phyloP scores from a whole-genome alignment of 495 filamentous ascomycete species.

The Aspergillus sclerotiicarbonarius region DNA sequence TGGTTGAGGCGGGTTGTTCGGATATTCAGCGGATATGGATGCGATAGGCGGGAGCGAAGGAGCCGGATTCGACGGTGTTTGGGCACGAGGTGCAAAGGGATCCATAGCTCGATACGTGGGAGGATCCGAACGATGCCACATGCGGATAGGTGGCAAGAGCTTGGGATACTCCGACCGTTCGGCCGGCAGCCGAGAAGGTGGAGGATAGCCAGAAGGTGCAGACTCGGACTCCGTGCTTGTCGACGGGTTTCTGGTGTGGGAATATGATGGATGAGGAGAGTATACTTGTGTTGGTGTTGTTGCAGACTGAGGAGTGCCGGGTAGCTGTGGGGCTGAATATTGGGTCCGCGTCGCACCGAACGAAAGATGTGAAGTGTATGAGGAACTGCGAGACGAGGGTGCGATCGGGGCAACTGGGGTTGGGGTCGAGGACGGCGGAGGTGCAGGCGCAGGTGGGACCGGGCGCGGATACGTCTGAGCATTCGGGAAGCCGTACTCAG shows the following conservation, averaged over 20 bases:
- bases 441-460: slow-evolving; percentile 35
- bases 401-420: slow-evolving; percentile 17
- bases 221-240: slow-evolving; percentile 36
- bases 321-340: slow-evolving; percentile 46
- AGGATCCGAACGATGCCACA: slow-evolving; percentile 32
- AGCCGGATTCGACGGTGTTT: slow-evolving; percentile 23
- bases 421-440: slow-evolving; percentile 23
- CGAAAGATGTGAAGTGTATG: slow-evolving; percentile 42
- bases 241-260: slow-evolving; percentile 40
- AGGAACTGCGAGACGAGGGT: slow-evolving; percentile 21
- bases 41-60: slow-evolving; percentile 28
- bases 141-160: slow-evolving; percentile 30
- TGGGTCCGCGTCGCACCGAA: slow-evolving; percentile 42
- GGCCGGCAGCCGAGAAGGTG: slow-evolving; percentile 17
- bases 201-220: slow-evolving; percentile 30
- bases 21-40: slow-evolving; percentile 24
- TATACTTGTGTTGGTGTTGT: slow-evolving; percentile 43
- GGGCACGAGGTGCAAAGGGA: slow-evolving; percentile 20
- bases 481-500: slow-evolving; percentile 50
- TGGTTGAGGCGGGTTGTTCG: slow-evolving; percentile 21
- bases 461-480: slow-evolving; percentile 36
- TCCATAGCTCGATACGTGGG: slow-evolving; percentile 27
- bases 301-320: slow-evolving; percentile 43
- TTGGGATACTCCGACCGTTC: slow-evolving; percentile 30
- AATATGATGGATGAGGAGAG: slow-evolving; percentile 41